Conservation (phyloP, 768 basidiomycete genomes). For the Cystofilobasidium macerans region DNA sequence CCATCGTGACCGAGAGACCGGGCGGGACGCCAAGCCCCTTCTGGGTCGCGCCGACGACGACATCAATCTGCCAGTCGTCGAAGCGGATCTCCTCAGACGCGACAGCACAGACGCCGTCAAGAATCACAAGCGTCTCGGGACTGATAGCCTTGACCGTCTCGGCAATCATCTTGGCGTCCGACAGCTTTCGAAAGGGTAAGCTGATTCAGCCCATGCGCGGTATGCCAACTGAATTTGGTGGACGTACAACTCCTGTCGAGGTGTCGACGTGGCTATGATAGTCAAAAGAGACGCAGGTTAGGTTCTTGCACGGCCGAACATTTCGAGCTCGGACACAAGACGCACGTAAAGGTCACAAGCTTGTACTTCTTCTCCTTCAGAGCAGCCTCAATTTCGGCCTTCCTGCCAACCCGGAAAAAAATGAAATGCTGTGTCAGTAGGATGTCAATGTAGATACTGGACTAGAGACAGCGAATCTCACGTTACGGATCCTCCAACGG, state of each 20-base stretch:
- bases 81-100: conserved; percentile 90
- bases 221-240: neutral
- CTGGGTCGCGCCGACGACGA: conserved; percentile 45
- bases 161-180: conserved; percentile 65
- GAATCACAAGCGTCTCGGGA: conserved; percentile 71
- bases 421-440: neutral
- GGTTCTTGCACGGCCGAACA: too few species aligned
- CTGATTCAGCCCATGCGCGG: neutral
- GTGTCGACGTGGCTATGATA: conserved; percentile 83
- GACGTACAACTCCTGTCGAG: conserved; percentile 53
- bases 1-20: conserved; percentile 75
- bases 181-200: conserved; percentile 32
- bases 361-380: conserved; percentile 74
- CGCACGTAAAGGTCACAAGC: conserved; percentile 79
- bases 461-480: conserved; percentile 23
- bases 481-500: conserved; percentile 65
- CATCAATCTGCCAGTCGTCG: conserved; percentile 86
- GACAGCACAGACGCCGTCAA: conserved; percentile 94
- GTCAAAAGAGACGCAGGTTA: too few species aligned
- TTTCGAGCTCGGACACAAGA: too few species aligned
- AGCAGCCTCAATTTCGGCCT: conserved; percentile 42
- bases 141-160: conserved; percentile 62
- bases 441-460: neutral
- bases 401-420: conserved; percentile 20
- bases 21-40: conserved; percentile 91